Evolutionary conservation across 2,329 filamentous ascomycete species (phyloP).

Genomic region (Parafenestella ontariensis): DNA sequence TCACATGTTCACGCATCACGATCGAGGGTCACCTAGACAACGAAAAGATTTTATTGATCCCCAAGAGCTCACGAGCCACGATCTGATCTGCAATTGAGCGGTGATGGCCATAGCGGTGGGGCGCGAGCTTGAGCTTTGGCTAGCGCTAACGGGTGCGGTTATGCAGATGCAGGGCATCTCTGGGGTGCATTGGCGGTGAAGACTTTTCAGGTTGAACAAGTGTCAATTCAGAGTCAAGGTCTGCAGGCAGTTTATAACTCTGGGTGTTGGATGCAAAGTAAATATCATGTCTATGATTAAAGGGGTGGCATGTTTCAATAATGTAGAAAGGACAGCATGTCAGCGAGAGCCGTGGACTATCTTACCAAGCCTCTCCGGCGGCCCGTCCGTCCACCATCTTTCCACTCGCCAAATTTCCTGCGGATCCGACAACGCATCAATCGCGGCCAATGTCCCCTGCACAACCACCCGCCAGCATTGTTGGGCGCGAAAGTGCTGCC

Average conservation of each 20-base stretch:
- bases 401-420: background rate
- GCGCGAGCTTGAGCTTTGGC: background rate
- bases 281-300: background rate
- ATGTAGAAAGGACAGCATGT: background rate
- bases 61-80: background rate
- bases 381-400: background rate
- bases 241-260: too few relatives aligned
- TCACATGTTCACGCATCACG: background rate
- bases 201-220: too few relatives aligned
- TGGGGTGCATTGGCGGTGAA: slow-evolving; percentile 1
- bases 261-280: too few relatives aligned
- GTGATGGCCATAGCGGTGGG: background rate
- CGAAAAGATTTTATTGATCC: background rate
- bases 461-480: slow-evolving; percentile 10
- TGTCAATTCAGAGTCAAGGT: too few relatives aligned
- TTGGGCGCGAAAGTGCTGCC: background rate
- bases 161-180: slow-evolving; percentile 7
- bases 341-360: background rate
- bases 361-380: background rate
- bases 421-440: slow-evolving; percentile 11
- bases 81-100: slow-evolving; percentile 1
- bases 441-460: slow-evolving; percentile 11
- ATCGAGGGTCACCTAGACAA: background rate
- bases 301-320: background rate
- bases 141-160: slow-evolving; percentile 2